Base-by-base conservation (phyloP, 2,329 filamentous ascomycete species). In the Phyllosticta citribraziliensis region DNA sequence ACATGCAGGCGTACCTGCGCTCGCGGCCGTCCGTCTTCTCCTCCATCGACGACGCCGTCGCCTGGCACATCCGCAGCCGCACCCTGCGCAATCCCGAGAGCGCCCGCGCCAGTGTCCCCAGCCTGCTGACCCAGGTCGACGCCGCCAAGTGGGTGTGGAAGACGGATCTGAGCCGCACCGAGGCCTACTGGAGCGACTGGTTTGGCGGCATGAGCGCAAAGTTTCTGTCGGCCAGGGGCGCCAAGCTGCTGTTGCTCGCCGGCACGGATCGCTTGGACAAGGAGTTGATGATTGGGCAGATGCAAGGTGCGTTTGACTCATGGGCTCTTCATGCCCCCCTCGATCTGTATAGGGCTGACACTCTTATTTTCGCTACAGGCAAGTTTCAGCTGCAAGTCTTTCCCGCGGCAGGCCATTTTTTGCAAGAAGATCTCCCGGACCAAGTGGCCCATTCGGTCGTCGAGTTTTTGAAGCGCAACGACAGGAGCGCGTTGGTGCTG, bases 341-440 rank as follows among this genome's bases (percentile, higher is more conserved):
- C 30, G 51, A 19, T 10, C 4, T 55, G 51, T 59, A 17, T 54
- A n/a, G 24, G 24, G 25, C 51, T 19, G 14, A 27, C 22, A n/a
- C 11, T 52, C 51, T 20, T 20, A 3, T 53, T 10, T 30, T 30
- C 27, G 9, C n/a, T 24, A 11, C 85, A 88, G 79, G 92, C 5
- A 97, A 97, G 80, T 99, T 97, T 71, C 91, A 96, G 62, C 79
- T 99, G 54, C 89, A 96, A 67, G 92, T 99, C 6, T 89, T 97
- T 68, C 92, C 94, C 0, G 90, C 96, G 71, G 91, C 94, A 1
- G 94, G 94, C 0, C 94, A 99, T 73, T 99, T 99, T 70, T 85
- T 99, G 61, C 94, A 99, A 66, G 94, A 99, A 73, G 94, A 99
- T 72, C 82, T 93, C 56, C 92, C 94, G 0, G 88, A 91, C 69